phyloP scores from a whole-genome alignment of 2,329 filamentous ascomycete species.

The Fusarium marasasianum region DNA sequence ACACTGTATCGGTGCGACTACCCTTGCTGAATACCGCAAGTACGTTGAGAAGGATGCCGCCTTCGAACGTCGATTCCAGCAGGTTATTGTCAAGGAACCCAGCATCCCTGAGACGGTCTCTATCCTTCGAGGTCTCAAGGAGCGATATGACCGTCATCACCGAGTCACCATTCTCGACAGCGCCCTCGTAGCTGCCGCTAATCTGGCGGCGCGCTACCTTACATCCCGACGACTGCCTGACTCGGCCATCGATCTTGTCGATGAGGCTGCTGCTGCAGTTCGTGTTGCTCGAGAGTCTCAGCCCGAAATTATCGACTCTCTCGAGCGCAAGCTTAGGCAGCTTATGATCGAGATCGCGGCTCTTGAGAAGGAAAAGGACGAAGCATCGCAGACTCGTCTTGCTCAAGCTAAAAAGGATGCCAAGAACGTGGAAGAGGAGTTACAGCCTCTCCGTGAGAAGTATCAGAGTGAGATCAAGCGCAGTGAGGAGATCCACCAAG shows the following conservation, averaged over 20 bases:
- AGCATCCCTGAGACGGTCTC: constrained; percentile 89
- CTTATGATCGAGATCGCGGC: constrained; percentile 98
- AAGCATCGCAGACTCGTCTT: constrained; percentile 86
- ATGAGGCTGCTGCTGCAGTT: constrained; percentile 97
- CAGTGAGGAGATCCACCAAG: constrained; percentile 90
- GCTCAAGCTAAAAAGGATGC: constrained; percentile 87
- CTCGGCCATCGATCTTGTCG: constrained; percentile 94
- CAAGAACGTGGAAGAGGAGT: constrained; percentile 92
- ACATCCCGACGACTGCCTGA: constrained; percentile 91
- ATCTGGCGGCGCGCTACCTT: constrained; percentile 90
- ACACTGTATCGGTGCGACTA: constrained; percentile 98
- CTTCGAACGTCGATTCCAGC: constrained; percentile 98
- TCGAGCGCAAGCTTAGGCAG: constrained; percentile 90
- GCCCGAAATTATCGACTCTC: constrained; percentile 92
- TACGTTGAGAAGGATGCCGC: constrained; percentile 99
- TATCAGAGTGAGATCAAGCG: constrained; percentile 94
- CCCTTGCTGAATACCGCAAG: constrained; percentile 93
- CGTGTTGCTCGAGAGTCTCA: constrained; percentile 95
- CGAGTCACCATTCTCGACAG: constrained; percentile 96
- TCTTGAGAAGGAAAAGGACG: constrained; percentile 91
- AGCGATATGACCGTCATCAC: constrained; percentile 98
- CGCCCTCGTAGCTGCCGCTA: constrained; percentile 91
- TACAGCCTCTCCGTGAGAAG: constrained; percentile 91
- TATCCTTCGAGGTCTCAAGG: constrained; percentile 97
- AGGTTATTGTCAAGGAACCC: constrained; percentile 96